Evolutionary conservation across 2,329 filamentous ascomycete genomes (phyloP), one percentile per base, ranked within the genome.

Genomic region (Talaromyces pinophilus): DNA sequence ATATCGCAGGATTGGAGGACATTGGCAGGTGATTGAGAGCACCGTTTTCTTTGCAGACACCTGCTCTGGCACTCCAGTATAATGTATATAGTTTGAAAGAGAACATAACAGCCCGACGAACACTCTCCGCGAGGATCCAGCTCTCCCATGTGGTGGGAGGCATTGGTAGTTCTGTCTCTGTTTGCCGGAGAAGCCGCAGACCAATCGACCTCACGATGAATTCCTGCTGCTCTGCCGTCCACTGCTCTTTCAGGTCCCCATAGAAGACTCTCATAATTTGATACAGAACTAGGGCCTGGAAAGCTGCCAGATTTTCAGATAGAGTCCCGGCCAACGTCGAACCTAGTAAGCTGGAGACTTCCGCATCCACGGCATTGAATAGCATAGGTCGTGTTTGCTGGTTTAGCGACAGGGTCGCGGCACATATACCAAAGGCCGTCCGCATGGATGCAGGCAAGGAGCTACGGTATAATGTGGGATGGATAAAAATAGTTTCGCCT

Each of bases 81-180:
- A 64, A 25, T 22, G 54, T 25, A 33, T 59, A 59, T 22, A 60
- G 22, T 25, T 59, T 48, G 48, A 64, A 64, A 11, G 63, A 42
- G n/a, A 64, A 30, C 44, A 64, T 52, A 7, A 64, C 63, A 15
- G 63, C 40, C 6, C 63, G 63, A 48, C 63, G 63, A 42, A 59
- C 33, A 38, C 63, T 64, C 63, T 64, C 63, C n/a, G 55, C 42
- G 15, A 64, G 30, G 4, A 64, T 38, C 63, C 63, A 64, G 7
- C 13, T 44, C 35, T 64, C 54, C 63, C 63, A 44, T 40, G 63
- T 59, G 28, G 63, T 13, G 10, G 44, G 30, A 28, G 42, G 19
- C 19, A 22, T 40, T 30, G 46, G 28, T 19, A 64, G 30, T 33
- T 64, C 63, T n/a, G 25, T 22, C 11, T 46, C 22, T 22, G 19